Percentiles rank a stretch among this genome's conserved stretches.
Evolutionary conservation across 768 basidiomycete species (phyloP).

Genomic region (Strobilomyces confusus): DNA sequence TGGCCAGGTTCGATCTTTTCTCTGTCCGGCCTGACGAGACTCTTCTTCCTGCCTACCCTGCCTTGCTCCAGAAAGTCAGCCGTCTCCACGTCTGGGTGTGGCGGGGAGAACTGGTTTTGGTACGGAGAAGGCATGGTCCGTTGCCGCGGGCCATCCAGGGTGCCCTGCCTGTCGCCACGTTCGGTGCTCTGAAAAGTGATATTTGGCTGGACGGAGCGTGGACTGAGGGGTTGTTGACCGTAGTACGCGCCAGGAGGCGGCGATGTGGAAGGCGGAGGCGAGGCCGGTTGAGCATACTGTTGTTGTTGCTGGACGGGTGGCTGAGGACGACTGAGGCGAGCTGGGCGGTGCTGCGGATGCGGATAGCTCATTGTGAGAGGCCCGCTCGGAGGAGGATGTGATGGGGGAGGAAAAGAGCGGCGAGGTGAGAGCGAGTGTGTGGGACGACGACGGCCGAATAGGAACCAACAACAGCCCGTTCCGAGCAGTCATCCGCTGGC

Average conservation of each 20-base stretch:
- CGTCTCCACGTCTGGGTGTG: slow-evolving; percentile 30
- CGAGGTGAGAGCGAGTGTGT: slow-evolving; percentile 10
- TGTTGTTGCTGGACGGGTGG: slow-evolving; percentile 29
- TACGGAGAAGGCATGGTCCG: slow-evolving; percentile 42
- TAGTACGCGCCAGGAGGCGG: slow-evolving; percentile 13
- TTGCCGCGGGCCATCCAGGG: slow-evolving; percentile 54
- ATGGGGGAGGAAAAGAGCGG: slow-evolving; percentile 17
- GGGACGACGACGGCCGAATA: slow-evolving; percentile 4
- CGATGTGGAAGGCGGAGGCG: slow-evolving; percentile 19
- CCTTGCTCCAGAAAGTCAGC: slow-evolving; percentile 42
- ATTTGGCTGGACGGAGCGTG: slow-evolving; percentile 30
- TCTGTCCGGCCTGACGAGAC: slow-evolving; percentile 85
- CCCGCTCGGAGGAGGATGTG: slow-evolving; percentile 1
- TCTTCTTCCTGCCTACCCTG: slow-evolving; percentile 79
- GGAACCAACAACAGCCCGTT: not conserved
- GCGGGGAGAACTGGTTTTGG: slow-evolving; percentile 44
- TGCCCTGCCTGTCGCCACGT: slow-evolving; percentile 60
- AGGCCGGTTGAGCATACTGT: slow-evolving; percentile 14
- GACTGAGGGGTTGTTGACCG: slow-evolving; percentile 14
- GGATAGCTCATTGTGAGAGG: slow-evolving; percentile 35
- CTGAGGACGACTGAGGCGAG: slow-evolving; percentile 30
- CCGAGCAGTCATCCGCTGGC: slow-evolving; percentile 15
- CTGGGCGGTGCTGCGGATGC: slow-evolving; percentile 37
- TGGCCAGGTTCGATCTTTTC: slow-evolving; percentile 96
- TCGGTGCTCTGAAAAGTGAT: slow-evolving; percentile 71